Conservation (phyloP, 2,329 filamentous ascomycete species). For the Fusarium globosum region DNA sequence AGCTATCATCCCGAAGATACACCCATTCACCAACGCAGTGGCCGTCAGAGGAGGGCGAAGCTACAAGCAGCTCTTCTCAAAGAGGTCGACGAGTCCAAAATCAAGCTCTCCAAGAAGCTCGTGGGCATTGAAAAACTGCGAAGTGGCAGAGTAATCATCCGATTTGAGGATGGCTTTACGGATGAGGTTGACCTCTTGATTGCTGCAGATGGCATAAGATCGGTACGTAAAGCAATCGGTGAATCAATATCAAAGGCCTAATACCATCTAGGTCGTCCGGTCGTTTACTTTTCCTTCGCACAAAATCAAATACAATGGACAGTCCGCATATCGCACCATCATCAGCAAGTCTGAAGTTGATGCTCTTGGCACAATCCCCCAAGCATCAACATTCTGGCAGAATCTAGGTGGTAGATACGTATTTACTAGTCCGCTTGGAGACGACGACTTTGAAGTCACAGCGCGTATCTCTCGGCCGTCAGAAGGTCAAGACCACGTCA, state of each 20-base stretch:
- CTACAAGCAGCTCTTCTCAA: slow-evolving; percentile 62
- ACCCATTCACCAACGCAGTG: slow-evolving; percentile 43
- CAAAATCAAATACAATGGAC: slow-evolving; percentile 56
- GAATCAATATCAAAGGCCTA: not conserved
- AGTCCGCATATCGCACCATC: slow-evolving; percentile 49
- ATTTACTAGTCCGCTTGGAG: slow-evolving; percentile 49
- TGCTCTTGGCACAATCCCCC: slow-evolving; percentile 47
- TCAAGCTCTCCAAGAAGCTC: slow-evolving; percentile 60
- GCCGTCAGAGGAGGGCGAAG: slow-evolving; percentile 49
- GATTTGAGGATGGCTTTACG: slow-evolving; percentile 57
- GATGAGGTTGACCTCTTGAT: slow-evolving; percentile 60
- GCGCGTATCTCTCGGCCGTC: slow-evolving; percentile 26
- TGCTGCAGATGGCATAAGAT: slow-evolving; percentile 64
- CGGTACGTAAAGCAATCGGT: slow-evolving; percentile 44
- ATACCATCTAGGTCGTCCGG: slow-evolving; percentile 50
- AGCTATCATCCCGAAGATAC: slow-evolving; percentile 36
- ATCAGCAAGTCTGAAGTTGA: slow-evolving; percentile 40
- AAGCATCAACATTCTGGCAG: slow-evolving; percentile 48
- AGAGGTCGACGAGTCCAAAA: slow-evolving; percentile 55
- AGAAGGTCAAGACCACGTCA: slow-evolving; percentile 44
- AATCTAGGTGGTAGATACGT: slow-evolving; percentile 46
- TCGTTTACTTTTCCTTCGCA: slow-evolving; percentile 56
- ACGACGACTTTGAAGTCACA: slow-evolving; percentile 51
- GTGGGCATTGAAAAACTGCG: slow-evolving; percentile 51
- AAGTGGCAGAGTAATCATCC: slow-evolving; percentile 51